Evolutionary conservation across 2,329 filamentous ascomycete species (phyloP).

Genomic region (Juglanconis sp.): DNA sequence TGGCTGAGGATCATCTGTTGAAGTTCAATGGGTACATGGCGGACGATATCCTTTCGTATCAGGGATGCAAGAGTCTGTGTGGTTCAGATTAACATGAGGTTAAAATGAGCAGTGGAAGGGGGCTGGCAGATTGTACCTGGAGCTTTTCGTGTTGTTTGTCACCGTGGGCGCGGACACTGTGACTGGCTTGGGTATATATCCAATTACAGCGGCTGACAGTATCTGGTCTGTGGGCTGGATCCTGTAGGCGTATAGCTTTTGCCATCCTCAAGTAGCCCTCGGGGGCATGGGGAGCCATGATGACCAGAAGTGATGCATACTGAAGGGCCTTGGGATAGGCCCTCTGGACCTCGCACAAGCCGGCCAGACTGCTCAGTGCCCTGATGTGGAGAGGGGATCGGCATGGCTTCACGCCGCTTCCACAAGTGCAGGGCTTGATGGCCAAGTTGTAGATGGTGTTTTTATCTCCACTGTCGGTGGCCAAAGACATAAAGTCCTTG

Average conservation of each 20-base stretch:
- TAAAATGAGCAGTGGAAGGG: not conserved
- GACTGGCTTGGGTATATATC: conserved; percentile 9
- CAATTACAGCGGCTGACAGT: conserved; percentile 5
- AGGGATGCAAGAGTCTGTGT: not conserved
- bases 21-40: conserved; percentile 2
- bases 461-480: not conserved
- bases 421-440: conserved; percentile 9
- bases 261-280: conserved; percentile 17
- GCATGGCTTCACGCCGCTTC: conserved; percentile 7
- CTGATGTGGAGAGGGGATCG: not conserved
- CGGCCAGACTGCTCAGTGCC: conserved; percentile 3
- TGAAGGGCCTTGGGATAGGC: not conserved
- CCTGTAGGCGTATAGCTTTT: conserved; percentile 5
- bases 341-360: not conserved
- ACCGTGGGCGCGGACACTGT: conserved; percentile 6
- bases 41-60: conserved; percentile 8
- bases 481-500: conserved; percentile 6
- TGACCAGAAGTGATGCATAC: conserved; percentile 10
- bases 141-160: conserved; percentile 1
- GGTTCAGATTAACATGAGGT: not conserved
- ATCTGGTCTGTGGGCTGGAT: not conserved
- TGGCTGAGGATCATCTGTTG: not conserved
- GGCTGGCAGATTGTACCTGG: not conserved
- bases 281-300: conserved; percentile 11
- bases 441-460: conserved; percentile 10